Evolutionary conservation across 352 stramenopile species (phyloP).

Genomic region (Aphanomyces stellatus): DNA sequence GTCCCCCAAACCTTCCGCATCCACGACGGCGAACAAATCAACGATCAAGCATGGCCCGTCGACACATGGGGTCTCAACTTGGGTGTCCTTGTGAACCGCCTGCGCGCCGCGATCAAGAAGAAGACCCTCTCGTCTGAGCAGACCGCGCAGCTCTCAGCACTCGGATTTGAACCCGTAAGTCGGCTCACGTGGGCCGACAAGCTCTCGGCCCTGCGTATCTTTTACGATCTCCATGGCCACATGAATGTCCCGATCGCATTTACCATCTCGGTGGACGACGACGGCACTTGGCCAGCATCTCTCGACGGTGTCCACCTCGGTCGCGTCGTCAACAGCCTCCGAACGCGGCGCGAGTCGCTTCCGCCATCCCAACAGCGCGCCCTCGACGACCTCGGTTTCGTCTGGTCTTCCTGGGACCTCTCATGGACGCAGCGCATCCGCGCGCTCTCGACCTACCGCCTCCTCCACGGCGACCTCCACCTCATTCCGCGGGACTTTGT

Average conservation of each 20-base stretch:
- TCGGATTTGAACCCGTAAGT: slow-evolving; percentile 61
- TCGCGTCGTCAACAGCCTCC: slow-evolving; percentile 20
- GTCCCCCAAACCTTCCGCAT: slow-evolving; percentile 87
- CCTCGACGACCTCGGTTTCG: slow-evolving; percentile 57
- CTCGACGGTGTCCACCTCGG: slow-evolving; percentile 24
- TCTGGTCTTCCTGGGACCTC: slow-evolving; percentile 31
- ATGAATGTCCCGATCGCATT: slow-evolving; percentile 32
- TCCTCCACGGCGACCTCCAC: slow-evolving; percentile 78
- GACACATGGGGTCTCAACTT: slow-evolving; percentile 84
- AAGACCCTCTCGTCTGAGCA: slow-evolving; percentile 28
- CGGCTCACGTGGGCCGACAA: slow-evolving; percentile 49
- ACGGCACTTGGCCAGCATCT: slow-evolving; percentile 23
- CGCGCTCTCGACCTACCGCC: slow-evolving; percentile 65
- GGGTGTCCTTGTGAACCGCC: slow-evolving; percentile 83
- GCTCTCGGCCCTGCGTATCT: slow-evolving; percentile 31
- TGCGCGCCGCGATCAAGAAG: slow-evolving; percentile 60
- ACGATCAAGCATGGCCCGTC: slow-evolving; percentile 77
- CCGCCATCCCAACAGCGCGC: slow-evolving; percentile 33
- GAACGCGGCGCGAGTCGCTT: slow-evolving; percentile 3
- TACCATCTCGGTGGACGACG: slow-evolving; percentile 23
- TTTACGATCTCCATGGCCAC: slow-evolving; percentile 32
- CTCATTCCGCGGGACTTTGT: slow-evolving; percentile 87
- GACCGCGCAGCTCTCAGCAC: slow-evolving; percentile 31
- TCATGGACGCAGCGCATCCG: slow-evolving; percentile 23
- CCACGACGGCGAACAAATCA: slow-evolving; percentile 36